Evolutionary conservation across 2,329 filamentous ascomycete species (phyloP), one percentile per base, ranked within the genome.

Genomic region (Aspergillus fumigatiaffinis): DNA sequence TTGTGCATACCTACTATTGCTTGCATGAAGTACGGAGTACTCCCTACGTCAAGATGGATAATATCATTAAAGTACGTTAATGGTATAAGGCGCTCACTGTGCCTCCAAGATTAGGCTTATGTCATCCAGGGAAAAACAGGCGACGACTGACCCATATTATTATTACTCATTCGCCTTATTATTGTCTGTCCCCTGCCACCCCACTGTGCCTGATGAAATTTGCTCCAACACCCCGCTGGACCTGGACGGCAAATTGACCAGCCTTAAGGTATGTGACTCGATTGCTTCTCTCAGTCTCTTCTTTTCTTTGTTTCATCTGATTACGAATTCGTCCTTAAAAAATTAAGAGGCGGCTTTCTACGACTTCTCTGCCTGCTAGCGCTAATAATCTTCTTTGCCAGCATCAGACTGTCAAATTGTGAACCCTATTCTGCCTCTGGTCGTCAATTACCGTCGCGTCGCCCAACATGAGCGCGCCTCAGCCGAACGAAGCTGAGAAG

Each of bases 401-500:
- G 61, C 63, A 57, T 60, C 57, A 56, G 61, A 54, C 55, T 56
- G 55, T 55, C 58, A 57, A 59, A 55, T 44, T 60, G 54, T 58
- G 60, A 53, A 47, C 10, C 44, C 44, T 62, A 58, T 64, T 61
- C 58, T 61, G 48, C 55, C 59, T 59, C 58, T 64, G 65, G 67
- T 63, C 59, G 58, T 59, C 58, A 55, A 57, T 55, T 55, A 63
- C 61, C 59, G 66, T 67, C 61, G 66, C 67, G 63, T 70, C 68
- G 67, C 76, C 77, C 84, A 92, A 80, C 71, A 96, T 96, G 91
- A 92, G 89, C 82, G 87, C 92, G 79, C 82, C 88, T 72, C 73
- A 74, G 80, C 86, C 86, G 76, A 92, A 88, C 80, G 94, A 97
- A 80, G 93, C 93, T 69, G 94, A 99, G 86, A 97, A 97, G 86